Evolutionary conservation across 129 eudicot genomes (phyloP).

Genomic region (Escallonia rubra): DNA sequence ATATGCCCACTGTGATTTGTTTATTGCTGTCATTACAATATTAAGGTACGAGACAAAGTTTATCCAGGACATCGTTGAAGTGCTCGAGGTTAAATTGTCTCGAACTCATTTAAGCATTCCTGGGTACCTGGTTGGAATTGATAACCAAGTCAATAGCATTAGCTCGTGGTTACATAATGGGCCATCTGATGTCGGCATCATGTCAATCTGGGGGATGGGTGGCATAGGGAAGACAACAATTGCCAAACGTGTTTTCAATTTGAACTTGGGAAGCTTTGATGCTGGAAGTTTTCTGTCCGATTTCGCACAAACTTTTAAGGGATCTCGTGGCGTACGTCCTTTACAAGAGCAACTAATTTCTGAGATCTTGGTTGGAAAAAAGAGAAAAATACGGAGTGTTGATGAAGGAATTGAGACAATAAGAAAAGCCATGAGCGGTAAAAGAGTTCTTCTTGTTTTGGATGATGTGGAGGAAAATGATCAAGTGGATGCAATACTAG

Average conservation of each 20-base stretch:
- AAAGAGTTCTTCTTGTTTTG: neutral
- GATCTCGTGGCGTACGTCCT: neutral
- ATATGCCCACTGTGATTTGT: too few relatives aligned
- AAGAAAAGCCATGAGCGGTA: neutral
- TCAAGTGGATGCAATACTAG: neutral
- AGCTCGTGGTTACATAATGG: too few relatives aligned
- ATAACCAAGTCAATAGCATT: too few relatives aligned
- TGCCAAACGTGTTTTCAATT: slow-evolving; percentile 6
- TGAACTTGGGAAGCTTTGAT: neutral
- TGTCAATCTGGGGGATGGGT: slow-evolving; percentile 5
- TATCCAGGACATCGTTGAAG: too few relatives aligned
- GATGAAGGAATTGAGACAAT: neutral
- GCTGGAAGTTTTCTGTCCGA: slow-evolving; percentile 3
- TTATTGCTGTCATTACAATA: too few relatives aligned
- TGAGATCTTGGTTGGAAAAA: neutral
- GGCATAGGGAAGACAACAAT: slow-evolving; percentile 21
- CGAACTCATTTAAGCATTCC: too few relatives aligned
- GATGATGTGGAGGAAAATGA: neutral
- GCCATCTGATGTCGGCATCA: neutral
- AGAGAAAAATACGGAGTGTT: neutral
- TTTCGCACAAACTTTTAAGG: too few relatives aligned
- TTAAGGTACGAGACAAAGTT: too few relatives aligned
- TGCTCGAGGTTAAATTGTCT: too few relatives aligned
- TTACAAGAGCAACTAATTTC: slow-evolving; percentile 3
- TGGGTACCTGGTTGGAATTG: too few relatives aligned